phyloP scores from a whole-genome alignment of 257 asterid species.

The Solanum gracilifrons region DNA sequence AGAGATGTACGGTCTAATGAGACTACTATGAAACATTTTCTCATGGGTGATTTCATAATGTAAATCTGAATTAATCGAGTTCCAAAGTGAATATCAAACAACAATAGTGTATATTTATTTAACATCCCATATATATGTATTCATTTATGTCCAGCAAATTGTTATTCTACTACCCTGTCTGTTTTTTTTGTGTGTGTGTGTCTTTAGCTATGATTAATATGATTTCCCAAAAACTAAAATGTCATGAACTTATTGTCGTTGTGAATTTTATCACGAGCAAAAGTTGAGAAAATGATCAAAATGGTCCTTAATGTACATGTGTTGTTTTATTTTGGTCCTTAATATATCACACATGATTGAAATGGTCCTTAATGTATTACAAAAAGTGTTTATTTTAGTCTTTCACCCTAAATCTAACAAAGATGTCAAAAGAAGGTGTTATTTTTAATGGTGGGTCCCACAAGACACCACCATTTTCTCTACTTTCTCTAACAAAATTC shows the following conservation, averaged over 20 bases:
- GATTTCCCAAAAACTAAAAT: not conserved
- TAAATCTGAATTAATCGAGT: not conserved
- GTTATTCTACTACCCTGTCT: not conserved
- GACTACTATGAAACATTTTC: rapidly evolving
- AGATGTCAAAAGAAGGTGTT: too few species aligned
- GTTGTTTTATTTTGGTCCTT: too few species aligned
- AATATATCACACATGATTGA: too few species aligned
- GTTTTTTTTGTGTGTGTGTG: too few species aligned
- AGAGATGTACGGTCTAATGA: not conserved
- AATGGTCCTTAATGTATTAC: too few species aligned
- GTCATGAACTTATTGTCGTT: not conserved
- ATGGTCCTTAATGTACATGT: too few species aligned
- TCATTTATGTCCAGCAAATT: not conserved
- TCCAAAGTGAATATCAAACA: not conserved
- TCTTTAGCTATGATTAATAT: not conserved
- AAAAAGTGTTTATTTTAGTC: too few species aligned
- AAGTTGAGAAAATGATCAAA: not conserved
- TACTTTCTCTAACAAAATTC: too few species aligned
- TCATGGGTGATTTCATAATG: not conserved
- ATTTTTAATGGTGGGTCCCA: too few species aligned
- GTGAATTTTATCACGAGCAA: not conserved
- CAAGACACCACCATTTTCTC: too few species aligned
- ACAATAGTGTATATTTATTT: not conserved
- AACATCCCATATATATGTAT: not conserved
- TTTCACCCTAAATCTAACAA: too few species aligned